A percentile compares a stretch with the other conserved stretches of the same genome.
These are phyloP conservation scores for Akanthomyces uredinophilus DNA, from an alignment of 2,329 filamentous ascomycete species.

Conservation along the genomic window DNA sequence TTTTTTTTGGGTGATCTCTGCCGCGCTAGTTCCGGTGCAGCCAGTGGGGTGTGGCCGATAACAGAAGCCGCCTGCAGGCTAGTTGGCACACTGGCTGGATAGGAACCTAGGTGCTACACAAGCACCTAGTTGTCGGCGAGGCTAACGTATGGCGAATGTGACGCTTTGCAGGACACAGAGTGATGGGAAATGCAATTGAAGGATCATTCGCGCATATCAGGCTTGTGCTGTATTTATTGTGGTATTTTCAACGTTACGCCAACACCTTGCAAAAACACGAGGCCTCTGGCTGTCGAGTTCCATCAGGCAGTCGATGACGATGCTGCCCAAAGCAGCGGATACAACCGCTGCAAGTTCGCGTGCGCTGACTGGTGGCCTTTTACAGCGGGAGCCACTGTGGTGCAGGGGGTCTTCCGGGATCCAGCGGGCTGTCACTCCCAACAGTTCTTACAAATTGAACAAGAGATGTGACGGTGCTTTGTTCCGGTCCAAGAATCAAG, in stretches of 20 bases:
- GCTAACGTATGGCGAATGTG: neutral
- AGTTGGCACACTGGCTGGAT: neutral
- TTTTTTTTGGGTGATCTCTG: constrained; percentile 8
- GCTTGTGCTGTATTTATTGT: neutral
- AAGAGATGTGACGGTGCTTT: too few species aligned
- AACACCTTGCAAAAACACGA: neutral
- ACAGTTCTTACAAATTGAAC: too few species aligned
- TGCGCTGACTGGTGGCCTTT: neutral
- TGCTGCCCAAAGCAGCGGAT: neutral
- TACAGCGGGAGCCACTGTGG: neutral
- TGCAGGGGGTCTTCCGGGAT: neutral
- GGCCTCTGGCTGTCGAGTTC: neutral
- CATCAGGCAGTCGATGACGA: constrained; percentile 7
- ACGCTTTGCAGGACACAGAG: neutral
- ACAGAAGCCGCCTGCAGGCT: neutral
- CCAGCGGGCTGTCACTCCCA: too few species aligned
- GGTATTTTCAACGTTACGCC: neutral
- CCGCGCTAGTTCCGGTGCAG: constrained; percentile 1
- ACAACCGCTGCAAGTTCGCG: neutral
- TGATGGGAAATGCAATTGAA: neutral
- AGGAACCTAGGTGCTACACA: too few species aligned
- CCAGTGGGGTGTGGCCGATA: constrained; percentile 2
- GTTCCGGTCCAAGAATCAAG: too few species aligned
- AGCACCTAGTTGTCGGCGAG: neutral
- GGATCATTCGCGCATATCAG: neutral